Percentiles rank a stretch among this genome's conserved stretches.
Evolutionary conservation across 495 filamentous ascomycete species (phyloP).

Genomic region (Aspergillus funiculosus): DNA sequence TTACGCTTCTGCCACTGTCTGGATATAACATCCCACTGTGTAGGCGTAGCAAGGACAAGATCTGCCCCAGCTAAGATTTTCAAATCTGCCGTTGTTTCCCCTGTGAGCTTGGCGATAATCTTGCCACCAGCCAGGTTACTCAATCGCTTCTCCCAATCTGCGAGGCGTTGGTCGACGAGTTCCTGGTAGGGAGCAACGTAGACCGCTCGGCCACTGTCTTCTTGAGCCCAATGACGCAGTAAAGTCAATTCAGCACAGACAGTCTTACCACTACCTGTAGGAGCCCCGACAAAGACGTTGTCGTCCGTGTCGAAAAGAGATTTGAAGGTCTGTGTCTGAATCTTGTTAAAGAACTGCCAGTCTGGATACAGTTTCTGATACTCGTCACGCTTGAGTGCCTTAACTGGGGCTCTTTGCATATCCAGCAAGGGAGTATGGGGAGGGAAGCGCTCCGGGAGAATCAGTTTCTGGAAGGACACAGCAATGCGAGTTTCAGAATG

Average conservation of each 20-base stretch:
- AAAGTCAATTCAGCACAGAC: slow-evolving; percentile 93
- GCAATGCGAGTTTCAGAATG: slow-evolving; percentile 91
- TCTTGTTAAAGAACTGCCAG: slow-evolving; percentile 90
- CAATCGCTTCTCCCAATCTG: slow-evolving; percentile 80
- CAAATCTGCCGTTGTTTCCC: slow-evolving; percentile 87
- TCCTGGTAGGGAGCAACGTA: slow-evolving; percentile 97
- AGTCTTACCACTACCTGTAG: slow-evolving; percentile 92
- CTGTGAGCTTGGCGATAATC: slow-evolving; percentile 87
- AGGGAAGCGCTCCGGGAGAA: slow-evolving; percentile 92
- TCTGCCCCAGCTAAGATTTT: slow-evolving; percentile 85
- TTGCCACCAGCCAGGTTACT: slow-evolving; percentile 72
- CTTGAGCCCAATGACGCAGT: slow-evolving; percentile 74
- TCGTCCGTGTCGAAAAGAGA: slow-evolving; percentile 84
- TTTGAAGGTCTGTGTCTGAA: slow-evolving; percentile 96
- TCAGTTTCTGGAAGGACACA: slow-evolving; percentile 89
- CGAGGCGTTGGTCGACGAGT: slow-evolving; percentile 70
- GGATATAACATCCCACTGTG: slow-evolving; percentile 93
- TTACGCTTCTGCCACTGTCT: slow-evolving; percentile 93
- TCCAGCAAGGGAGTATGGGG: slow-evolving; percentile 87
- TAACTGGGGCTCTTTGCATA: slow-evolving; percentile 81
- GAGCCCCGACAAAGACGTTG: slow-evolving; percentile 84
- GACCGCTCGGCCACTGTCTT: slow-evolving; percentile 69
- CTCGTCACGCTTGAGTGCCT: slow-evolving; percentile 80
- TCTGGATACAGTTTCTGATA: slow-evolving; percentile 75
- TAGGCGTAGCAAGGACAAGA: slow-evolving; percentile 85